Evolutionary conservation across 371 early-diverging fungal genomes (phyloP).

Genomic region (Mortierella sp.): DNA sequence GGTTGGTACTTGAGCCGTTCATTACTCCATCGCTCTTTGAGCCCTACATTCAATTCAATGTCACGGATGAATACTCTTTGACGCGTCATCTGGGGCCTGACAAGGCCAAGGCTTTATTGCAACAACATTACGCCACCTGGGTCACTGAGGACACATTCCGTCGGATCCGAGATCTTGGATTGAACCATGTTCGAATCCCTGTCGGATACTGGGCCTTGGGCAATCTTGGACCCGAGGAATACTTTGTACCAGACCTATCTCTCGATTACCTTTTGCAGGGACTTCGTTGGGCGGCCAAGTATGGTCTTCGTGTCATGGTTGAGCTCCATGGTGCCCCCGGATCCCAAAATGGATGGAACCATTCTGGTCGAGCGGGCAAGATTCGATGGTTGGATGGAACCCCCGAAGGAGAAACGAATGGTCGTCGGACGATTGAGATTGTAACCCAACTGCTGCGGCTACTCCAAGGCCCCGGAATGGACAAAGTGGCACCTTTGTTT

Average conservation of each 20-base stretch:
- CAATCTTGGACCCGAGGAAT: conserved; percentile 57
- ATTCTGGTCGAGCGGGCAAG: conserved; percentile 63
- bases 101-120: conserved; percentile 61
- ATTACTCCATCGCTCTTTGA: conserved; percentile 78
- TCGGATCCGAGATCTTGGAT: conserved; percentile 68
- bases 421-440: conserved; percentile 52
- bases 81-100: conserved; percentile 67
- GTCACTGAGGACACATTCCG: conserved; percentile 76
- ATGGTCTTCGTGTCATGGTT: conserved; percentile 76
- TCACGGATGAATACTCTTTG: conserved; percentile 73
- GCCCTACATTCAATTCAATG: conserved; percentile 58
- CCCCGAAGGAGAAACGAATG: conserved; percentile 42
- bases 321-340: conserved; percentile 84
- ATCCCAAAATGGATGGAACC: conserved; percentile 84
- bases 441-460: conserved; percentile 53
- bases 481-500: conserved; percentile 61
- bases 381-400: conserved; percentile 59
- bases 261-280: conserved; percentile 67
- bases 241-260: conserved; percentile 67
- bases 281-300: conserved; percentile 74
- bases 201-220: conserved; percentile 81
- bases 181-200: conserved; percentile 83
- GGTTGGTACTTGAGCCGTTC: conserved; percentile 80
- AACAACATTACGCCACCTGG: conserved; percentile 72
- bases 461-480: conserved; percentile 60